phyloP scores from a whole-genome alignment of 2,329 filamentous ascomycete species.

The Eutypa lata region DNA sequence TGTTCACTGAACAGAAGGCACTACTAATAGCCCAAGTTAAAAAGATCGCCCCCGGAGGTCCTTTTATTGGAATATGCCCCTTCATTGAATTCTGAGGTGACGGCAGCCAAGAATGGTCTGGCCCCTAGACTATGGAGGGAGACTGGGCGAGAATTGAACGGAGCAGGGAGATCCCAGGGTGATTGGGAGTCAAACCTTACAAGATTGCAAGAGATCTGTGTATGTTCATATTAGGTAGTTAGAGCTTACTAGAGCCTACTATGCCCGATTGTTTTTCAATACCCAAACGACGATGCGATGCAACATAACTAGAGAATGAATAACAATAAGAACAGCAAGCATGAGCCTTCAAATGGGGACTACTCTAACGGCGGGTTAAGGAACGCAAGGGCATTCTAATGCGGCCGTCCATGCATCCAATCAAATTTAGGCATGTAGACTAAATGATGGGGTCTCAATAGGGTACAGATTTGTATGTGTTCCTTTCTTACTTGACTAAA shows the following conservation, averaged over 20 bases:
- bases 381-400: not conserved
- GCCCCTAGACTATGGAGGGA: not conserved
- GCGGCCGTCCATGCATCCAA: not conserved
- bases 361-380: not conserved
- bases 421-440: not conserved
- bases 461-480: not conserved
- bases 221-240: not conserved
- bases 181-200: not conserved
- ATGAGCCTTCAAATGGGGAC: no score
- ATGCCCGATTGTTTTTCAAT: no score
- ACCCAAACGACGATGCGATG: no score
- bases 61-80: not conserved
- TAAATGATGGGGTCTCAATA: not conserved
- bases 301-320: no score
- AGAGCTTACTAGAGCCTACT: not conserved
- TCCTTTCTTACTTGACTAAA: not conserved
- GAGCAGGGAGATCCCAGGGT: not conserved
- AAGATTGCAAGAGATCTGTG: not conserved
- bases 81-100: not conserved
- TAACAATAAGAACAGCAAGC: no score
- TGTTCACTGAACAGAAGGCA: not conserved
- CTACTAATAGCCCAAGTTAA: not conserved
- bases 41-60: not conserved
- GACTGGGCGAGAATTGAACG: not conserved
- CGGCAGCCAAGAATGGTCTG: not conserved